phyloP scores from a whole-genome alignment of 148 eudicot species.

The Camellia sinensis region DNA sequence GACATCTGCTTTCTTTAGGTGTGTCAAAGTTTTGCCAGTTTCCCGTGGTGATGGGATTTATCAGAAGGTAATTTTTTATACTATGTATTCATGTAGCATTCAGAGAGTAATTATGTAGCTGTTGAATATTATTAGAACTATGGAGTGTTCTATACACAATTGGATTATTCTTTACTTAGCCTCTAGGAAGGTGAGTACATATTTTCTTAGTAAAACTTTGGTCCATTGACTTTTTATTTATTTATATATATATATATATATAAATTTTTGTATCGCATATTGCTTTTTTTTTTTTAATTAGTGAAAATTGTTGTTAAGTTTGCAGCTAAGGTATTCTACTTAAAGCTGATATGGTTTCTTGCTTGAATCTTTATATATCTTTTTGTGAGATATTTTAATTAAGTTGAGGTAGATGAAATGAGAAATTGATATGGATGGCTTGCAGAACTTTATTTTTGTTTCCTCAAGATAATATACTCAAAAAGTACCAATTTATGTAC shows the following conservation, averaged over 20 bases:
- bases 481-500: not conserved
- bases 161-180: not conserved
- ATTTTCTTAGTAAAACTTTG: not conserved
- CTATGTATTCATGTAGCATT: not conserved
- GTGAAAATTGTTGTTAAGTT: not conserved
- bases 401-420: not conserved
- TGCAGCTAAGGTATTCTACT: not conserved
- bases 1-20: slow-evolving; percentile 84
- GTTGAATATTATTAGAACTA: not conserved
- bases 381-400: not conserved
- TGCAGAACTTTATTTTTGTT: not conserved
- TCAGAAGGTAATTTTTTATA: slow-evolving; percentile 61
- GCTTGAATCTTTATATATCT: not conserved
- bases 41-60: slow-evolving; percentile 93
- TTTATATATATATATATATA: not conserved
- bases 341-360: not conserved
- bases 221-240: not conserved
- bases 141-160: not conserved
- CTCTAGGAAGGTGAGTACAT: not conserved
- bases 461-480: not conserved
- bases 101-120: not conserved
- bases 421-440: too few species aligned
- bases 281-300: not conserved
- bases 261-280: not conserved
- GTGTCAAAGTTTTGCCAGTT: slow-evolving; percentile 84